Percentiles rank a stretch among this genome's conserved stretches.
phyloP scores from a whole-genome alignment of 306 rosid genomes.

The Quercus alba region DNA sequence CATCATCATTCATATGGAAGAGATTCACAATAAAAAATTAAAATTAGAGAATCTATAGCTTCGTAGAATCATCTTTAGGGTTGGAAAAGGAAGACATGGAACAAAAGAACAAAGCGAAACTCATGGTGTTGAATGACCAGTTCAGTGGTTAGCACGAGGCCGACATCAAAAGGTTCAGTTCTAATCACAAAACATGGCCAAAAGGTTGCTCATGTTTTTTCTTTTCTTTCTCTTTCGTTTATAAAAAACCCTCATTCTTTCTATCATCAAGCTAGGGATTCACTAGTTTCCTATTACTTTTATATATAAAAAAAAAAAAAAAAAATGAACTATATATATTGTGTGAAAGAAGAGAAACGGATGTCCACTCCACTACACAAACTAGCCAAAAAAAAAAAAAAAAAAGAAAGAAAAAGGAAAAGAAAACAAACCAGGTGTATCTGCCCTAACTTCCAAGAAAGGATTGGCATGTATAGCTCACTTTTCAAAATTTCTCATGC shows the following conservation, averaged over 20 bases:
- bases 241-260: neutral
- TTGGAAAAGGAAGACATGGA: neutral
- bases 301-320: too few relatives aligned
- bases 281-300: too few relatives aligned
- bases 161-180: conserved; percentile 11
- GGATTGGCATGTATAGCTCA: neutral
- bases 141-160: conserved; percentile 9
- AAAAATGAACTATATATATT: too few relatives aligned
- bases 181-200: conserved; percentile 14
- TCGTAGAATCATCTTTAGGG: neutral
- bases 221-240: neutral
- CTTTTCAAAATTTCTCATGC: neutral
- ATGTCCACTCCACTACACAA: too few relatives aligned
- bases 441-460: too few relatives aligned
- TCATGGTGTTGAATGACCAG: neutral
- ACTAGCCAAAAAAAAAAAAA: too few relatives aligned
- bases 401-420: too few relatives aligned
- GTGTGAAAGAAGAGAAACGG: too few relatives aligned
- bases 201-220: conserved; percentile 3
- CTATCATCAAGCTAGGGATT: neutral
- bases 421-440: too few relatives aligned
- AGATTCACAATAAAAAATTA: neutral
- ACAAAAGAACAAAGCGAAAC: neutral
- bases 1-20: neutral
- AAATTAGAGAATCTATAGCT: neutral